Base-by-base conservation (phyloP, 2,329 filamentous ascomycete genomes). In the Verticillium klebahnii region DNA sequence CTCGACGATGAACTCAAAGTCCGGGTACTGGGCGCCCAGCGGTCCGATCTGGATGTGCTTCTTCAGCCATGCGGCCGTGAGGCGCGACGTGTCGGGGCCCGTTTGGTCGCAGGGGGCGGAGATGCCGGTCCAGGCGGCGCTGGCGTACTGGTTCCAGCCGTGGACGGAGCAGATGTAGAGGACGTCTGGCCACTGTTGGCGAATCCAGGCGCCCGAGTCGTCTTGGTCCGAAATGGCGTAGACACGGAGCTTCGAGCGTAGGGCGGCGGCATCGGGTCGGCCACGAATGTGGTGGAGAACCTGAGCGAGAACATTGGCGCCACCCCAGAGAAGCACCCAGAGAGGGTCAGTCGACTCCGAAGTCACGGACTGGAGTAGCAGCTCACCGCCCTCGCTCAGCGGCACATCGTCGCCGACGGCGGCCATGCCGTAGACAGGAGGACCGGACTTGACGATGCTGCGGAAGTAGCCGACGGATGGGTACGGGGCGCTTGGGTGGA, bases 181-280 rank as follows among this genome's bases (percentile, higher is more conserved):
- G 7, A 87, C 68, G 31, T 82, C 78, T 0, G 85, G 82, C 63
- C 80, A 86, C 2, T 75, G 77, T 56, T 74, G 71, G 17, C 84
- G 79, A 39, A 87, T 81, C 84, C 83, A 87, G 0, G 77, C 71
- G 0, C 82, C 83, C 0, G 81, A 80, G 63, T 87, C 80, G 63
- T 87, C 84, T 65, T 87, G 84, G 64, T 87, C 85, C 7, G 82
- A 85, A 60, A 87, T 85, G 39, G 83, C 72, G 68, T 85, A 85
- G 9, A 85, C 75, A 14, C 82, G 74, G 3, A 85, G 68, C 64
- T 78, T 80, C 3, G 71, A 65, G 2, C 75, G 70, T 25, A 84
- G 71, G 0, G 61, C 62, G 0, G 72, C 69, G 1, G 76, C 70
- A 1, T 80, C 75, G 50, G 15, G 67, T 62, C 54, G 70, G 62